Percentiles rank a stretch among this genome's conserved stretches.
Evolutionary conservation across 2,329 filamentous ascomycete species (phyloP).

Genomic region (Westerdykella ornata): DNA sequence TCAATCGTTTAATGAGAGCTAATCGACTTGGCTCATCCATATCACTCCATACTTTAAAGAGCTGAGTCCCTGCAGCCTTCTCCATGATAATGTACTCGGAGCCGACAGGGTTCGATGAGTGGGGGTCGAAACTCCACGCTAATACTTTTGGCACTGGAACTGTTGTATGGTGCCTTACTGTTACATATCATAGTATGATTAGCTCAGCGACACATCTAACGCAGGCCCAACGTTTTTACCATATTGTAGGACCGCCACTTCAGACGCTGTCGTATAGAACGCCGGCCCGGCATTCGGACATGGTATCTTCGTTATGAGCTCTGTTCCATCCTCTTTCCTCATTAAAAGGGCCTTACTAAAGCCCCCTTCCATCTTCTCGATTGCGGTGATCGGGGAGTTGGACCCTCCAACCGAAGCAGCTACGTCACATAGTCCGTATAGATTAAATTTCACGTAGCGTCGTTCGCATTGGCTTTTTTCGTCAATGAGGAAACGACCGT

Average conservation of each 20-base stretch:
- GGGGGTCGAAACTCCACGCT: slow-evolving; percentile 21
- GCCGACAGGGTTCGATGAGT: slow-evolving; percentile 25
- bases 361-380: slow-evolving; percentile 32
- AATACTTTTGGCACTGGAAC: slow-evolving; percentile 25
- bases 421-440: slow-evolving; percentile 24
- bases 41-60: slow-evolving; percentile 26
- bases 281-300: slow-evolving; percentile 27
- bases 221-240: slow-evolving; percentile 10
- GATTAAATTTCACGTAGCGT: slow-evolving; percentile 24
- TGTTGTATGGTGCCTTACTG: slow-evolving; percentile 11
- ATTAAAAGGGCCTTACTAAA: slow-evolving; percentile 30
- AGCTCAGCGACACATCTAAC: neutral
- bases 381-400: slow-evolving; percentile 17
- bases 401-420: slow-evolving; percentile 14
- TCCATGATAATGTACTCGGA: slow-evolving; percentile 36
- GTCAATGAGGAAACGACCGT: slow-evolving; percentile 24
- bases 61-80: slow-evolving; percentile 20
- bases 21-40: slow-evolving; percentile 20
- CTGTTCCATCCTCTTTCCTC: slow-evolving; percentile 12
- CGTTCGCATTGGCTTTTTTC: slow-evolving; percentile 16
- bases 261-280: slow-evolving; percentile 31
- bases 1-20: slow-evolving; percentile 23
- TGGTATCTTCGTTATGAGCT: slow-evolving; percentile 14
- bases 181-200: slow-evolving; percentile 2
- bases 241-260: slow-evolving; percentile 32